These are phyloP conservation scores for Hysterangium stoloniferum DNA, from an alignment of 768 basidiomycete species.

Conservation along the genomic window DNA sequence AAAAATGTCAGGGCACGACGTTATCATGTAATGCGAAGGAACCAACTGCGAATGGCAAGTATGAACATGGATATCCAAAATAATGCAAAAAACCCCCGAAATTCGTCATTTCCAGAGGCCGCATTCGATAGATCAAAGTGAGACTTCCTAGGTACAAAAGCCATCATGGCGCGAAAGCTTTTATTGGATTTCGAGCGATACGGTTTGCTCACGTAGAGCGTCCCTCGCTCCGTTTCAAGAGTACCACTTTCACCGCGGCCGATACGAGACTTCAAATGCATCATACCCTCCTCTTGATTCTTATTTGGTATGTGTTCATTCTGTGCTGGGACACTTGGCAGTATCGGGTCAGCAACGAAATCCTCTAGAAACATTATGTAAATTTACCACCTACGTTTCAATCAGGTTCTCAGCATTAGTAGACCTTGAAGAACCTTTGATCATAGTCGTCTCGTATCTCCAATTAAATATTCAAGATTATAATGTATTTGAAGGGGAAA, in stretches of 20 bases:
- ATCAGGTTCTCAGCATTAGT: too few species aligned
- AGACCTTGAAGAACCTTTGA: too few species aligned
- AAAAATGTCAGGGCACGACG: not conserved
- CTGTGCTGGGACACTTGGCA: too few species aligned
- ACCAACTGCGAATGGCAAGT: slow-evolving; percentile 47
- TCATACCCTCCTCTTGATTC: not conserved
- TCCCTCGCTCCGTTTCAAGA: slow-evolving; percentile 50
- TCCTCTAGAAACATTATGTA: too few species aligned
- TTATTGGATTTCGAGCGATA: slow-evolving; percentile 67
- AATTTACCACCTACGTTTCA: too few species aligned
- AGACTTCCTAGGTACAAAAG: slow-evolving; percentile 81
- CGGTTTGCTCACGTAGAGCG: slow-evolving; percentile 67
- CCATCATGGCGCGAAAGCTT: slow-evolving; percentile 73
- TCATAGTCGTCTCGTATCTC: too few species aligned
- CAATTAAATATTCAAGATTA: too few species aligned
- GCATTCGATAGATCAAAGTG: slow-evolving; percentile 79
- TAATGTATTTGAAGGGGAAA: too few species aligned
- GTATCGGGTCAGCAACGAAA: too few species aligned
- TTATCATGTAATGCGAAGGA: not conserved
- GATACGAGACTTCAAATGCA: slow-evolving; percentile 5
- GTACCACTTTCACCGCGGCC: slow-evolving; percentile 1
- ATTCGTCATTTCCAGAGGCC: slow-evolving; percentile 69
- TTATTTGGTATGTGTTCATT: too few species aligned
- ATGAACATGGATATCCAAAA: slow-evolving; percentile 92
- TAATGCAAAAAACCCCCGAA: slow-evolving; percentile 90